phyloP scores from a whole-genome alignment of 106 monocot species.

The Triglochin maritima region DNA sequence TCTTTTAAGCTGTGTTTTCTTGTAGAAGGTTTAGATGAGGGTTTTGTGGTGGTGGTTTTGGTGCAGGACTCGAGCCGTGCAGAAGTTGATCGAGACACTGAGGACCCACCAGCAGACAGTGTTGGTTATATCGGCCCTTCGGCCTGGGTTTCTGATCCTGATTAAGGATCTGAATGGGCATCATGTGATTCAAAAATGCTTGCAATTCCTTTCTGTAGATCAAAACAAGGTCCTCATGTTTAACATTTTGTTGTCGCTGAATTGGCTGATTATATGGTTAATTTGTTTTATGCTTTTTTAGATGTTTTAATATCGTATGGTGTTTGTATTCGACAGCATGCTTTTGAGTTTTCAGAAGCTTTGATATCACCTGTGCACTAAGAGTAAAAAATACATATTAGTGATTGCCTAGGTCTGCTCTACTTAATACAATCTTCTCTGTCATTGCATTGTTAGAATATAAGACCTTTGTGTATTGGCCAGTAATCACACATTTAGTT shows the following conservation, averaged over 20 bases:
- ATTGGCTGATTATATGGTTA: background rate
- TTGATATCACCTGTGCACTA: background rate
- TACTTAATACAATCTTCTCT: too few relatives aligned
- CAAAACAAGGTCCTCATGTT: conserved; percentile 10
- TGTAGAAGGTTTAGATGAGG: background rate
- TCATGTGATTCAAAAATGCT: conserved; percentile 22
- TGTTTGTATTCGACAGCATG: background rate
- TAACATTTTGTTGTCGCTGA: background rate
- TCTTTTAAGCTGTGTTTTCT: background rate
- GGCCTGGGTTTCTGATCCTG: conserved; percentile 11
- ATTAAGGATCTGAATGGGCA: conserved; percentile 21
- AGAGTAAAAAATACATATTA: too few relatives aligned
- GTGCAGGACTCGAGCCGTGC: conserved; percentile 20
- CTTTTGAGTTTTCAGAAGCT: background rate
- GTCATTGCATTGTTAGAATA: too few relatives aligned
- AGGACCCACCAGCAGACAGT: conserved; percentile 7
- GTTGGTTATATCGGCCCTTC: conserved; percentile 6
- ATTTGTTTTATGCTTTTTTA: background rate
- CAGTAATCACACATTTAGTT: too few relatives aligned
- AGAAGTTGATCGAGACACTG: conserved; percentile 17
- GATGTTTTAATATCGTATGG: background rate
- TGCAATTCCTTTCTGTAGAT: conserved; percentile 10
- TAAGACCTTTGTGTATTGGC: too few relatives aligned
- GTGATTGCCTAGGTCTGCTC: too few relatives aligned
- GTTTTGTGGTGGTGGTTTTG: background rate